Conservation (phyloP, 495 filamentous ascomycete genomes). For the Lentithecium fluviatile region DNA sequence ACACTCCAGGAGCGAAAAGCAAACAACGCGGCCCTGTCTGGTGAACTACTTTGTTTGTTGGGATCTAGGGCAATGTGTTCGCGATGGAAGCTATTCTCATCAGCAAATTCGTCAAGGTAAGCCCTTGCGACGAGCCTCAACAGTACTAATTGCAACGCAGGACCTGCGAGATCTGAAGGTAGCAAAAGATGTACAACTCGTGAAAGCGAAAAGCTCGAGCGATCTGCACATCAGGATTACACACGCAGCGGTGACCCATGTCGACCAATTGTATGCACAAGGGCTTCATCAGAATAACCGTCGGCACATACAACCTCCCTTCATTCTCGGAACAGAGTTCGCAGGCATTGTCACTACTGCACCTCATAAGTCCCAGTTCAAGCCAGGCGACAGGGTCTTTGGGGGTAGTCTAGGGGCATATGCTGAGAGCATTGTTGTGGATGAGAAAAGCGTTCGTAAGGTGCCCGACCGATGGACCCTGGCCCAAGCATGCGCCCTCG, state of each 20-base stretch:
- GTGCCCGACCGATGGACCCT: conserved; percentile 22
- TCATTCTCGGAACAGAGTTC: conserved; percentile 36
- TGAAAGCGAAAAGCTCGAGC: not conserved
- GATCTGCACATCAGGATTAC: conserved; percentile 26
- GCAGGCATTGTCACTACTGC: conserved; percentile 26
- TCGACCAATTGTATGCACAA: conserved; percentile 37
- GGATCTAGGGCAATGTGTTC: too few relatives aligned
- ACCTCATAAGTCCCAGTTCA: conserved; percentile 15
- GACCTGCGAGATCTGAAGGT: conserved; percentile 32
- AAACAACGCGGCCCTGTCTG: too few relatives aligned
- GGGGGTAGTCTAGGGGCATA: conserved; percentile 22
- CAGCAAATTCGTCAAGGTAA: conserved; percentile 31
- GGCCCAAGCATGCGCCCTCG: conserved; percentile 29
- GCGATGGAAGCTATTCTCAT: conserved; percentile 40
- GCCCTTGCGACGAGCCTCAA: not conserved
- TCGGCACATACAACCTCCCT: conserved; percentile 41
- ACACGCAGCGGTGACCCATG: conserved; percentile 29
- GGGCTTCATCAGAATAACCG: conserved; percentile 47
- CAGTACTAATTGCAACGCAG: not conserved
- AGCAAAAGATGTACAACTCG: conserved; percentile 16
- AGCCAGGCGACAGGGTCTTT: conserved; percentile 24
- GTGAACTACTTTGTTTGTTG: too few relatives aligned
- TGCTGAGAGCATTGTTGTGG: conserved; percentile 18
- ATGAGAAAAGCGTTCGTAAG: conserved; percentile 7
- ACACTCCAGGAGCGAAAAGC: too few relatives aligned